A percentile compares a stretch with the other conserved stretches of the same genome.
phyloP scores from a whole-genome alignment of 352 stramenopile genomes.

The Phytophthora pistaciae region DNA sequence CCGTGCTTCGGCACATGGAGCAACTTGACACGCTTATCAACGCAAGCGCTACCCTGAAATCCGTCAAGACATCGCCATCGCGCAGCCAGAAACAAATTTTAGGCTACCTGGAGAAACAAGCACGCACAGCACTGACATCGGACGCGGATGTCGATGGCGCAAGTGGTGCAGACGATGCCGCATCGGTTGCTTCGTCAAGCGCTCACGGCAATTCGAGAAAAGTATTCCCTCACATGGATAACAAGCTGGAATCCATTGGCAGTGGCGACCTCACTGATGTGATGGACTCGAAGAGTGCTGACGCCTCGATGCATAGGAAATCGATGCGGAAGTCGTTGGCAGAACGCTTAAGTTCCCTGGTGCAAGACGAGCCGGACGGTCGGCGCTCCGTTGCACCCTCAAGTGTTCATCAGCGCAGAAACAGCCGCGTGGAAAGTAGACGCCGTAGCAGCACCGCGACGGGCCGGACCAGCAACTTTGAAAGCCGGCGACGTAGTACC shows the following conservation, averaged over 20 bases:
- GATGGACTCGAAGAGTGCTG: neutral
- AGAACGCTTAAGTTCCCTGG: conserved; percentile 25
- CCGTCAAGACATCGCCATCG: conserved; percentile 10
- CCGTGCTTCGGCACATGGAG: conserved; percentile 48
- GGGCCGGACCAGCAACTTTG: conserved; percentile 13
- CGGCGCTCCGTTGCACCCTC: conserved; percentile 10
- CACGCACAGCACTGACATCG: conserved; percentile 14
- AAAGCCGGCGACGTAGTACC: conserved; percentile 34
- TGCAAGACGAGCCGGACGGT: conserved; percentile 14
- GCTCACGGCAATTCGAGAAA: conserved; percentile 22
- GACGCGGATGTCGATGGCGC: conserved; percentile 5
- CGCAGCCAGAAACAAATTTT: conserved; percentile 30
- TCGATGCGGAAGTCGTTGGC: conserved; percentile 27
- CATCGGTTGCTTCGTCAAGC: neutral
- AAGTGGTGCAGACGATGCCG: conserved; percentile 7
- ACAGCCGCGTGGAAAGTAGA: conserved; percentile 17
- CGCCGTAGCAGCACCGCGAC: conserved; percentile 13
- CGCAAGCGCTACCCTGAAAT: conserved; percentile 34
- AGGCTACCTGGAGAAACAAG: conserved; percentile 31
- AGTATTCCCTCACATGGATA: conserved; percentile 25
- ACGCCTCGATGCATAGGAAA: conserved; percentile 3
- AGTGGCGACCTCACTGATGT: conserved; percentile 18
- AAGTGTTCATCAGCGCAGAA: conserved; percentile 11
- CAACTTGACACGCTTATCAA: conserved; percentile 56
- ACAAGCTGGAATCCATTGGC: conserved; percentile 21